phyloP scores from a whole-genome alignment of 2,329 filamentous ascomycete species.

The Immersiporthe knoxdaviesiana region DNA sequence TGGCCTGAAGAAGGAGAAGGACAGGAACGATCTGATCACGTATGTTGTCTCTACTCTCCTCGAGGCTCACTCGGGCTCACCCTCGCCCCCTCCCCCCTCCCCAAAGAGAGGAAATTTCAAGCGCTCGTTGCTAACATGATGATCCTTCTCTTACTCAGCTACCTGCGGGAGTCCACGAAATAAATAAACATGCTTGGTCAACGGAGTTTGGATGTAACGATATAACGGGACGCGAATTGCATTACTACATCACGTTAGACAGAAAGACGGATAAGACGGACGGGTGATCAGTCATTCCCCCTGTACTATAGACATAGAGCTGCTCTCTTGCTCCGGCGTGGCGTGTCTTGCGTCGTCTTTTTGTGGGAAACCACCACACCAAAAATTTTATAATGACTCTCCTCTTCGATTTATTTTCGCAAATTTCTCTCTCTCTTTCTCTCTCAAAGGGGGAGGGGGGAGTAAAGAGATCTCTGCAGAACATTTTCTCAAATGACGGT shows the following conservation, averaged over 20 bases:
- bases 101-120: not conserved
- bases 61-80: not conserved
- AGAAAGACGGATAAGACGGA: conserved; percentile 26
- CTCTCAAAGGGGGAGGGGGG: no score
- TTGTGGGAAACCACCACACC: conserved; percentile 1
- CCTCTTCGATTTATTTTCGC: conserved; percentile 30
- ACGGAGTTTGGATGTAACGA: conserved; percentile 28
- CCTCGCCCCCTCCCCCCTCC: not conserved
- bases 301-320: conserved; percentile 32
- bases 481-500: not conserved
- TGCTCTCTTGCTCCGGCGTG: conserved; percentile 27
- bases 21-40: conserved; percentile 98
- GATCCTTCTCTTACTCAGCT: conserved; percentile 47
- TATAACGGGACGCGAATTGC: conserved; percentile 30
- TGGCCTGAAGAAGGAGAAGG: conserved; percentile 99
- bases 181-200: conserved; percentile 50
- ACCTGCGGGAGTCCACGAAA: conserved; percentile 70
- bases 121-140: conserved; percentile 8
- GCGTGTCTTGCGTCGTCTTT: conserved; percentile 28
- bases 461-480: not conserved
- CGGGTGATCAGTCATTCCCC: conserved; percentile 14
- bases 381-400: conserved; percentile 26
- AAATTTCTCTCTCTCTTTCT: no score
- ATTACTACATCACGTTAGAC: conserved; percentile 34
- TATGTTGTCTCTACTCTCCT: conserved; percentile 59